These are phyloP conservation scores for Vitis labrusca DNA, from an alignment of 164 flowering plant species.

Conservation along the genomic window DNA sequence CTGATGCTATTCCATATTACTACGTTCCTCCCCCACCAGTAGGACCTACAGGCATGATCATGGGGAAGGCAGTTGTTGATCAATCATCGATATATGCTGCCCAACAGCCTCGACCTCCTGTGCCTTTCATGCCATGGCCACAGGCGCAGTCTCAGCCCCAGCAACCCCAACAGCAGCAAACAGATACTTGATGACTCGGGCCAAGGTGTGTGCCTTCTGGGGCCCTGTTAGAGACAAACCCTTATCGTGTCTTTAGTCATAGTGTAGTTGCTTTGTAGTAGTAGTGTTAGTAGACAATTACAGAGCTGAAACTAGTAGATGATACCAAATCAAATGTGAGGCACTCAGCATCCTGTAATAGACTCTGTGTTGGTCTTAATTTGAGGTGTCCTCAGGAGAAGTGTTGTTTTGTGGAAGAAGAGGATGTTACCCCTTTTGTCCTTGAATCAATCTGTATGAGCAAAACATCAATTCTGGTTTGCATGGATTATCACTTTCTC, in stretches of 20 bases:
- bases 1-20: conserved; percentile 39
- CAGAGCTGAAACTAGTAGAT: background rate
- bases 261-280: background rate
- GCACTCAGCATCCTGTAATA: too few species aligned
- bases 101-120: conserved; percentile 35
- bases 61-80: conserved; percentile 46
- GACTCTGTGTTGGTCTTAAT: too few species aligned
- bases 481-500: too few species aligned
- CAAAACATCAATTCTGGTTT: background rate
- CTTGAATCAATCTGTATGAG: background rate
- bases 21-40: conserved; percentile 35
- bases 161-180: conserved; percentile 18
- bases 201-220: background rate
- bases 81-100: conserved; percentile 27
- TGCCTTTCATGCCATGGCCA: conserved; percentile 45
- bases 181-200: conserved; percentile 9
- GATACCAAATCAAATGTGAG: background rate
- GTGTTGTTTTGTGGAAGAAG: background rate
- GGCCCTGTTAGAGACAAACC: background rate
- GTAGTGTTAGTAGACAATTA: background rate
- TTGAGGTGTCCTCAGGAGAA: too few species aligned
- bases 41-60: conserved; percentile 36
- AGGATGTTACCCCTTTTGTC: background rate
- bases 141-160: conserved; percentile 29
- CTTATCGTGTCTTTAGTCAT: background rate